phyloP scores from a whole-genome alignment of 2,329 filamentous ascomycete species.

The Phyllosticta citribraziliensis region DNA sequence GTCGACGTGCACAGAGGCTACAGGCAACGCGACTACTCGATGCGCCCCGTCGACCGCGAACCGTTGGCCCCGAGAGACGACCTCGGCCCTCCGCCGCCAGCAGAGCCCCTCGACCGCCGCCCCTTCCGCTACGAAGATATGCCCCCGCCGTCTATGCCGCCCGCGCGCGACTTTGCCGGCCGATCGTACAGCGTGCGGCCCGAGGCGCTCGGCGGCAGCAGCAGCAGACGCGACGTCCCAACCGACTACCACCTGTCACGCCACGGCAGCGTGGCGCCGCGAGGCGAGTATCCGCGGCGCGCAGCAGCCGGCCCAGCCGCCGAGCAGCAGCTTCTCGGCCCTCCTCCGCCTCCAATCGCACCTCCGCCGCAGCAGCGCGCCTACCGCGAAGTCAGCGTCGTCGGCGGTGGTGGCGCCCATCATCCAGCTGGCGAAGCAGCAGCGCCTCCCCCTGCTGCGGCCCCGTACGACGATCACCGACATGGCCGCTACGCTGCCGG shows the following conservation, averaged over 20 bases:
- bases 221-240: conserved; percentile 17
- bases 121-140: conserved; percentile 28
- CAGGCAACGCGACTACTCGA: conserved; percentile 49
- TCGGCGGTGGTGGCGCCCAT: conserved; percentile 6
- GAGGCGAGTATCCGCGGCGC: conserved; percentile 17
- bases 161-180: conserved; percentile 21
- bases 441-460: background rate
- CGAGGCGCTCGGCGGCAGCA: conserved; percentile 21
- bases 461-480: conserved; percentile 16
- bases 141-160: conserved; percentile 17
- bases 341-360: background rate
- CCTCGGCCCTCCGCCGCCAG: background rate
- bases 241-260: conserved; percentile 24
- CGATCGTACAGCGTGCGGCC: conserved; percentile 32
- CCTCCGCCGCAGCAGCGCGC: conserved; percentile 20
- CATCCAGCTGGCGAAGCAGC: background rate
- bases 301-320: background rate
- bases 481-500: conserved; percentile 17
- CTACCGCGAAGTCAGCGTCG: conserved; percentile 32
- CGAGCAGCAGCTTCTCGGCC: too few relatives aligned
- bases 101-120: conserved; percentile 19
- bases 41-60: conserved; percentile 32
- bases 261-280: conserved; percentile 33
- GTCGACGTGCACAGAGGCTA: conserved; percentile 44
- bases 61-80: conserved; percentile 9